Evolutionary conservation across 2,329 filamentous ascomycete species (phyloP), one percentile per base, ranked within the genome.

Genomic region (Colletotrichum lupini): DNA sequence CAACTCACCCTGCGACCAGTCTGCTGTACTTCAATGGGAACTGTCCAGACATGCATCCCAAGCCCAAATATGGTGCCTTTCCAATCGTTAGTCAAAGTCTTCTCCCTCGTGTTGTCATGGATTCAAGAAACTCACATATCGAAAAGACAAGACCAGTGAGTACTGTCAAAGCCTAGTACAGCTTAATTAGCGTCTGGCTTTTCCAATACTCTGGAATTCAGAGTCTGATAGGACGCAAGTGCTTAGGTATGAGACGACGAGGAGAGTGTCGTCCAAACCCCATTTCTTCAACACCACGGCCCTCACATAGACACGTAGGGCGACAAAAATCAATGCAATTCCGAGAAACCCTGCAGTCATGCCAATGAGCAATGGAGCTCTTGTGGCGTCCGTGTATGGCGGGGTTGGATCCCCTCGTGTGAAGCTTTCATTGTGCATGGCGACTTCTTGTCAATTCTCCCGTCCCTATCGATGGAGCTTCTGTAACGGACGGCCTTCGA

Each of bases 201-300:
- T 11, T 19, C 19, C 19, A 22, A 9, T 49, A 0, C 32, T 12
- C 32, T 12, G 12, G 32, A 11, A 3, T n/a, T n/a, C 7, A 4
- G 16, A 0, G 6, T 24, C 14, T 16, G 37, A 49, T 8, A 11
- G 6, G n/a, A 4, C 12, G 22, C 2, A 3, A 22, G 22, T 22
- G 57, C 67, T 62, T 26, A 71, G 68, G 4, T 24, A 72, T 62
- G 72, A 64, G 11, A 74, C 22, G 28, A 63, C 61, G 4, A 68
- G 8, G 14, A 63, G 24, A 7, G 57, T 46, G 28, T 74, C 72
- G 35, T 74, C 72, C 11, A 35, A 22, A 9, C 72, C 72, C 72
- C 68, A 74, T 59, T 59, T 72, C 52, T 42, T 74, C 26, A 74
- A 57, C 8, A 64, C 30, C 1, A 37, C 5, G n/a, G 68, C 68